phyloP scores from a whole-genome alignment of 345 rosid species.

The Microthlaspi erraticum region DNA sequence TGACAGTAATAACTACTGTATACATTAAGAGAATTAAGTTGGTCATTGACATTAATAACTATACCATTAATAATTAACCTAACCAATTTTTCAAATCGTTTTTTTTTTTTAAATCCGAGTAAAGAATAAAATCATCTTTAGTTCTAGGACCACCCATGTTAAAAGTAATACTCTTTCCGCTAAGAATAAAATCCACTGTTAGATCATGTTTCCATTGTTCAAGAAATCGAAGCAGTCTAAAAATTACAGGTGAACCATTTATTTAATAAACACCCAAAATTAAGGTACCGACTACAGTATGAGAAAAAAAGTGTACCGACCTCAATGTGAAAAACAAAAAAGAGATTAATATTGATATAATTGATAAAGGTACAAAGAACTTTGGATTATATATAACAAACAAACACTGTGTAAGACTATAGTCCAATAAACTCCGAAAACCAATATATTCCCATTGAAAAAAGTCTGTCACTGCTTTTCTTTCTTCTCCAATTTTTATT shows the following conservation, averaged over 20 bases:
- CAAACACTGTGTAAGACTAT: slow-evolving; percentile 2
- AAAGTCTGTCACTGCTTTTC: slow-evolving; percentile 16
- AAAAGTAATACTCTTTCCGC: background rate
- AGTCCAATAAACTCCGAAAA: slow-evolving; percentile 21
- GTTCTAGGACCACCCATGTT: background rate
- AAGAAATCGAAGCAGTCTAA: background rate
- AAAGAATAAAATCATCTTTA: slow-evolving; percentile 8
- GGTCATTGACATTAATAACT: slow-evolving; percentile 12
- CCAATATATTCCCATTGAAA: slow-evolving; percentile 35
- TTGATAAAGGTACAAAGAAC: background rate
- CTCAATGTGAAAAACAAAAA: background rate
- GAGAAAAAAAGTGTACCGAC: background rate
- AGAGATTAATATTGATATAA: background rate
- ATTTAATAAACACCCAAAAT: background rate
- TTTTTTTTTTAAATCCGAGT: no score
- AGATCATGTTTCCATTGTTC: background rate
- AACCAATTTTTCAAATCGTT: slow-evolving; percentile 11
- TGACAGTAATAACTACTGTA: no score
- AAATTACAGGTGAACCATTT: background rate
- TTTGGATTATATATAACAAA: slow-evolving; percentile 11
- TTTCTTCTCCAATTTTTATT: background rate
- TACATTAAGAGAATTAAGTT: no score
- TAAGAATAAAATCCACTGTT: slow-evolving; percentile 25
- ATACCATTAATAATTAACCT: background rate
- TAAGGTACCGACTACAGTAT: background rate